These are phyloP conservation scores for Aspergillus flavus DNA, from an alignment of 2,329 filamentous ascomycete genomes.

Conservation along the genomic window DNA sequence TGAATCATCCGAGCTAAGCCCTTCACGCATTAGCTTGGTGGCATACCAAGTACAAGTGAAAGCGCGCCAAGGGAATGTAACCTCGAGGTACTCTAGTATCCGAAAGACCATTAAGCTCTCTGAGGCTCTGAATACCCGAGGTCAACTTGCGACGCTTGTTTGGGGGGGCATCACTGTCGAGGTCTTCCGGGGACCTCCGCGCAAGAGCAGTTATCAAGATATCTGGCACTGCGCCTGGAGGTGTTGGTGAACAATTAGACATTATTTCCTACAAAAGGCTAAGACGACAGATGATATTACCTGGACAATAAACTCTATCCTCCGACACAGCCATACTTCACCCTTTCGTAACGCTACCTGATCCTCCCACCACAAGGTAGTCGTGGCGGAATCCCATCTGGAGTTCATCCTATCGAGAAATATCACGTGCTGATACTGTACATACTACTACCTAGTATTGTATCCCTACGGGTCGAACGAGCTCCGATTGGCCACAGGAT, in stretches of 20 bases:
- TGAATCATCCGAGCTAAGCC: not conserved
- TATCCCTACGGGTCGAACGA: not conserved
- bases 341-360: not conserved
- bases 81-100: slow-evolving; percentile 24
- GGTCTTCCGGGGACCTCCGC: slow-evolving; percentile 12
- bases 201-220: slow-evolving; percentile 27
- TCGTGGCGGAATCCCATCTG: not conserved
- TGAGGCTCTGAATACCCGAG: slow-evolving; percentile 21
- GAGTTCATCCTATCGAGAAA: slow-evolving; percentile 14
- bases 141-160: slow-evolving; percentile 38
- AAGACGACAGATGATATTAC: slow-evolving; percentile 4
- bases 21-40: slow-evolving; percentile 1
- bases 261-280: not conserved
- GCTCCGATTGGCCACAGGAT: not conserved
- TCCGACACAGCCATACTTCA: slow-evolving; percentile 21
- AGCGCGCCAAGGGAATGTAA: slow-evolving; percentile 37
- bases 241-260: not conserved
- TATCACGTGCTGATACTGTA: slow-evolving; percentile 24
- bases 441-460: not conserved
- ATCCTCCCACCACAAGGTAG: not conserved
- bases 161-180: slow-evolving; percentile 22
- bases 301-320: slow-evolving; percentile 16
- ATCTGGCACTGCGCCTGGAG: slow-evolving; percentile 26
- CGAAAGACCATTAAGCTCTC: slow-evolving; percentile 19
- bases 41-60: slow-evolving; percentile 35